A percentile compares a stretch with the other conserved stretches of the same genome.
Conservation (phyloP, 1,284 basidiomycete species). For the Ustanciosporium gigantosporum region DNA sequence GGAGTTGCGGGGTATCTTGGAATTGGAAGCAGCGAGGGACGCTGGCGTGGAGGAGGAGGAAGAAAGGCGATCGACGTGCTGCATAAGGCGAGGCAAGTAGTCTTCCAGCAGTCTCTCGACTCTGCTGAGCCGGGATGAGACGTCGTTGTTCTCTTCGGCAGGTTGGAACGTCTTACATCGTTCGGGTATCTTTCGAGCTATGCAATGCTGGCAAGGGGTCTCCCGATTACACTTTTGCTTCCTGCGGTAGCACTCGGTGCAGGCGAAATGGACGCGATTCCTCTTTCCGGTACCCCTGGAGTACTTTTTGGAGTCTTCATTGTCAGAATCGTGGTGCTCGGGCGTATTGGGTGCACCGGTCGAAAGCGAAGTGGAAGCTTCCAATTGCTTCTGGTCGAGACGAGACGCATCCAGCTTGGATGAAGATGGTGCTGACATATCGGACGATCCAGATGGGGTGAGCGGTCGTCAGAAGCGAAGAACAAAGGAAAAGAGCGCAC, state of each 20-base stretch:
- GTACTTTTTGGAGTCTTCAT: slow-evolving; percentile 16
- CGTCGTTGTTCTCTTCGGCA: slow-evolving; percentile 45
- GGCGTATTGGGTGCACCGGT: slow-evolving; percentile 23
- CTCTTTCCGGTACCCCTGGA: slow-evolving; percentile 35
- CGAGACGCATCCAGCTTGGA: no score
- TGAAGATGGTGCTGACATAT: no score
- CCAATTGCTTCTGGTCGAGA: no score
- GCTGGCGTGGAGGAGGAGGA: background rate
- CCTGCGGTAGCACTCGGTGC: slow-evolving; percentile 58
- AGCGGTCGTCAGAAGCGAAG: no score
- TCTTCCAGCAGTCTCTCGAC: slow-evolving; percentile 47
- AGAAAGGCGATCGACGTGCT: slow-evolving; percentile 18
- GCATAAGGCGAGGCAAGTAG: slow-evolving; percentile 30
- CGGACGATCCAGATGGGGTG: no score
- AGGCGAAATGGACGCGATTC: slow-evolving; percentile 53
- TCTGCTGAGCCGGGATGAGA: slow-evolving; percentile 36
- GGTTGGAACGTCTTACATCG: slow-evolving; percentile 56
- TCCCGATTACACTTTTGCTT: slow-evolving; percentile 58
- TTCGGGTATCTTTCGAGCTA: slow-evolving; percentile 55
- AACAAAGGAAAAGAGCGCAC: no score
- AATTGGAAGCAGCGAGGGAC: background rate
- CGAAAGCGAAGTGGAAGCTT: slow-evolving; percentile 16
- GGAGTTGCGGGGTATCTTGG: background rate
- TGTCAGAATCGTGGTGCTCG: slow-evolving; percentile 13
- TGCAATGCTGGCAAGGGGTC: slow-evolving; percentile 58